Percentiles rank a stretch among this genome's conserved stretches.
phyloP scores from a whole-genome alignment of 202 grass and related monocot species.

The Zizania palustris region DNA sequence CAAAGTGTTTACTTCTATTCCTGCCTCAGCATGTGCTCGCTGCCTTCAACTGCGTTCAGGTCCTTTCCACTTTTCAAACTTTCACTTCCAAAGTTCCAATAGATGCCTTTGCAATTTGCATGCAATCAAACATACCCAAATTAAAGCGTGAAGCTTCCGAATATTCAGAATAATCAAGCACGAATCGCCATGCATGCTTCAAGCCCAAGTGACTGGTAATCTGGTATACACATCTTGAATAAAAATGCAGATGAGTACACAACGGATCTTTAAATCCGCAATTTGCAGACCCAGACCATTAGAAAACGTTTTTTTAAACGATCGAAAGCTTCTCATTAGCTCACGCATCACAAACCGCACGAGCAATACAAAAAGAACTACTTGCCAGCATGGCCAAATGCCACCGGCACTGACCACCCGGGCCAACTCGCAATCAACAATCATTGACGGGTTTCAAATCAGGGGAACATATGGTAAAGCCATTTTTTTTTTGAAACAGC shows the following conservation, averaged over 20 bases:
- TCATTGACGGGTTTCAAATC: slow-evolving; percentile 53
- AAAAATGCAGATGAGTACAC: slow-evolving; percentile 24
- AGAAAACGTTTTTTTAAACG: background rate
- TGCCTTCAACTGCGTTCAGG: slow-evolving; percentile 13
- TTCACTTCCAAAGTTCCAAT: background rate
- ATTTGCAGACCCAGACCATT: slow-evolving; percentile 2
- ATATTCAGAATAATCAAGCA: slow-evolving; percentile 29
- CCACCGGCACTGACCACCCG: slow-evolving; percentile 38
- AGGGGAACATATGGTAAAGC: slow-evolving; percentile 44
- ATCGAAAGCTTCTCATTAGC: slow-evolving; percentile 9
- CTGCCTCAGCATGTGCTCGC: slow-evolving; percentile 39
- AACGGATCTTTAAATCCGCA: slow-evolving; percentile 17
- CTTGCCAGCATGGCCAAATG: background rate
- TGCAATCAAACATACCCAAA: slow-evolving; percentile 4
- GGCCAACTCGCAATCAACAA: slow-evolving; percentile 42
- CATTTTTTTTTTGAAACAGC: slow-evolving; percentile 57
- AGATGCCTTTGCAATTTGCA: background rate
- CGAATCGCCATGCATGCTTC: slow-evolving; percentile 11
- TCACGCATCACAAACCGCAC: slow-evolving; percentile 32
- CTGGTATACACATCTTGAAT: slow-evolving; percentile 7
- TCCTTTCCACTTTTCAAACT: slow-evolving; percentile 44
- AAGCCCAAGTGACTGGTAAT: slow-evolving; percentile 27
- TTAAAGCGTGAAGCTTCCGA: background rate
- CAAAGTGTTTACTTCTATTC: slow-evolving; percentile 26
- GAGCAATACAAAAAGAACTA: slow-evolving; percentile 39